Base-by-base conservation (phyloP, 805 yeast species). In the Cyberlindnera xylosilytica region DNA sequence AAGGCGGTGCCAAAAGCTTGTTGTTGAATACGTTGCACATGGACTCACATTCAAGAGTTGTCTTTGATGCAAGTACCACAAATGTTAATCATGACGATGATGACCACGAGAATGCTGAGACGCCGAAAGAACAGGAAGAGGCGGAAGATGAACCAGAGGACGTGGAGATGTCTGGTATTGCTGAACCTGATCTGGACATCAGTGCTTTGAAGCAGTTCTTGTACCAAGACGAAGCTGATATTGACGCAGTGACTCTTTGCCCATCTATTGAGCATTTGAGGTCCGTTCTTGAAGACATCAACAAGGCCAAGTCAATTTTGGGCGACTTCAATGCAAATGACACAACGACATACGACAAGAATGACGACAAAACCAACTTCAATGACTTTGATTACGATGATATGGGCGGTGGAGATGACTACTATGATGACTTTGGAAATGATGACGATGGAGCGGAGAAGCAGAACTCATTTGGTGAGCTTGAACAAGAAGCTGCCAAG, bases 1-100 rank as follows among this genome's bases (percentile, higher is more conserved):
- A 84, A 64, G 90, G 90, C 31, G 91, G 93, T 4, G 82, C 91
- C 6, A 84, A 82, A 54, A 77, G 86, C 45, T 65, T 85, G 38
- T 61, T 84, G 33, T 58, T 82, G 47, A 84, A 84, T 48, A 76
- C 86, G 0, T 68, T 84, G 34, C 69, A 70, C 46, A 67, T 79
- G 13, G 82, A 83, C 52, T 42, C 59, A 1, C 53, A 71, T 1
- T 77, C 79, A 0, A 62, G 83, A 52, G 79, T 84, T 3, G 76
- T 82, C 2, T 83, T 84, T 55, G 91, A 81, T 55, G 87, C 87
- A 20, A 67, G 66, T 7, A 50, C 44, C 32, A 49, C 39, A 0
- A 43, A 44, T 16, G 46, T 22, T 4, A 47, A 46, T 2, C 54
- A 49, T n/a, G 52, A 49, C 6, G 54, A 44, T 12, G 11, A 41